Base-by-base conservation (phyloP, 1,139 yeast genomes). In the Suhomyces bolitotheri region DNA sequence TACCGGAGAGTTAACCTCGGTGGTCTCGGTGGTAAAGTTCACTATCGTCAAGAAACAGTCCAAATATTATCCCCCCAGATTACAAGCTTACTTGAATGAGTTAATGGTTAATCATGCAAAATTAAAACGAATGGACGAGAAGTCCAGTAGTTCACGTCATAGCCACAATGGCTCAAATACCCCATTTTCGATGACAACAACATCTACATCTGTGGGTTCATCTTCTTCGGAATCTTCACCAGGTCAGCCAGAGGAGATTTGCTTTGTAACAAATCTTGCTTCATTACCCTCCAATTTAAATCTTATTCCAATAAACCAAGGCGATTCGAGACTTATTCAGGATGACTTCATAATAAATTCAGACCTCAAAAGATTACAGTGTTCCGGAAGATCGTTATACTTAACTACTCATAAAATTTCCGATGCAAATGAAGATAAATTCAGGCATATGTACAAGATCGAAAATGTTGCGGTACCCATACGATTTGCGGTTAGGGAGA, bases 341-440 rank as follows among this genome's bases (percentile, higher is more conserved):
- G 69, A 71, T 10, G 58, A 64, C 28, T 89, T 86, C 51, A 71
- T 77, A 30, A 78, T 86, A 9, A 90, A 89, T 54, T 81, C 87
- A 36, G 82, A 89, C 58, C 63, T 92, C 47, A 77, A 84, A 48
- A 76, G 87, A 50, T 59, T 89, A 31, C 81, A 82, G 19, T 92
- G 97, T 56, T 83, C 90, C 31, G 95, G 97, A 7, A 67, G 98
- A 41, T 80, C 95, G 0, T 82, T 87, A 1, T 67, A 89, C 25
- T 63, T 88, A 26, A 71, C 86, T 11, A 69, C 81, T 4, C 62
- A 60, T 13, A 67, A 71, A 22, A 86, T 95, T 0, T 67, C 95
- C 0, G 87, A 80, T 50, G 87, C 96, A 0, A 76, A 82, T 15
- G 87, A 81, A 47, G 92, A 86, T 50, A 90, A 89, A 53, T 90